Percentiles rank a stretch among this genome's conserved stretches.
phyloP scores from a whole-genome alignment of 2,329 filamentous ascomycete species.

The Fusarium papillatum region DNA sequence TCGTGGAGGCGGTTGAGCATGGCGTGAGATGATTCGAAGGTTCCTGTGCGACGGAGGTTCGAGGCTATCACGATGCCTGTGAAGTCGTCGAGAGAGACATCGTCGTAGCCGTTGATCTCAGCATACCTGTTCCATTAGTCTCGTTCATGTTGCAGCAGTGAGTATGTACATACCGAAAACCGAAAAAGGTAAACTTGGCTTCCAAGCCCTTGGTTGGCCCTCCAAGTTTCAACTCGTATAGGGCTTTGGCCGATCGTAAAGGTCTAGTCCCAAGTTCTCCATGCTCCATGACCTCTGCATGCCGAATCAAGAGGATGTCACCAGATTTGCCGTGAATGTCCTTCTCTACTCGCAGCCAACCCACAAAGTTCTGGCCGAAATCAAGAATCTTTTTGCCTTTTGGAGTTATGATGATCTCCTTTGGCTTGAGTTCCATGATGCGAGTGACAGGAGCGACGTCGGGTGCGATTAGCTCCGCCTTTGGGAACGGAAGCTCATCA shows the following conservation, averaged over 20 bases:
- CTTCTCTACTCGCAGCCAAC: neutral
- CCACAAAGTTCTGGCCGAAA: neutral
- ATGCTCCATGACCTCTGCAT: slow-evolving; percentile 4
- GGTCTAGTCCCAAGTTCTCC: neutral
- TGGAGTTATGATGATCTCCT: neutral
- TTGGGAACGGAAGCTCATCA: neutral
- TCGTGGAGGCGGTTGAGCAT: slow-evolving; percentile 64
- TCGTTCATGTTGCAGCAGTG: neutral
- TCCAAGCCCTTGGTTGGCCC: neutral
- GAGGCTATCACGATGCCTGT: slow-evolving; percentile 7
- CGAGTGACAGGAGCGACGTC: neutral
- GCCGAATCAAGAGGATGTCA: neutral
- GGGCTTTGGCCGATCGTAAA: neutral
- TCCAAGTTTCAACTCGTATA: neutral
- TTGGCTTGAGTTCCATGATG: neutral
- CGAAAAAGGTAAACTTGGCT: neutral
- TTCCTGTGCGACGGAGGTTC: neutral
- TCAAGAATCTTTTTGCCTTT: neutral
- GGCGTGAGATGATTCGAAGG: slow-evolving; percentile 62
- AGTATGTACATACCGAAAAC: neutral
- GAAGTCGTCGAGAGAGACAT: slow-evolving; percentile 7
- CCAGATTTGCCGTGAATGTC: neutral
- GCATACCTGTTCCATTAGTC: neutral
- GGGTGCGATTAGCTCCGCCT: neutral
- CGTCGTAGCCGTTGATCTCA: slow-evolving; percentile 16